These are phyloP conservation scores for Cladosporium velox DNA, from an alignment of 2,329 filamentous ascomycete species.

Conservation along the genomic window DNA sequence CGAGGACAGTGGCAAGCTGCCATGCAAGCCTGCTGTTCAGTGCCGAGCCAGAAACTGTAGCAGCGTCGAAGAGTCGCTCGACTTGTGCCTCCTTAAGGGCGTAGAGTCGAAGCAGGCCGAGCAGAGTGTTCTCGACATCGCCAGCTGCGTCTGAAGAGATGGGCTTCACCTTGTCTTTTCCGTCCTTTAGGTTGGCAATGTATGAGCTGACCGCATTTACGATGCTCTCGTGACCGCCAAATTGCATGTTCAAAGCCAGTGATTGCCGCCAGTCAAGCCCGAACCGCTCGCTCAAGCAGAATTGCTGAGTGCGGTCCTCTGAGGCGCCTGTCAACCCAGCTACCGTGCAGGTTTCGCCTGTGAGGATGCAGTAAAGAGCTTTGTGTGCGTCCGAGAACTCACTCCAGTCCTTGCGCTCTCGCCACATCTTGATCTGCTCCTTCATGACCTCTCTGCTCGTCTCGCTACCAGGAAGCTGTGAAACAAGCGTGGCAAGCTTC, in stretches of 20 bases:
- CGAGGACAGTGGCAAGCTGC: slow-evolving; percentile 70
- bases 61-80: slow-evolving; percentile 72
- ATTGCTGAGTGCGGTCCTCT: slow-evolving; percentile 79
- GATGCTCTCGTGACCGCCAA: slow-evolving; percentile 69
- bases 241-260: slow-evolving; percentile 90
- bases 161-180: slow-evolving; percentile 68
- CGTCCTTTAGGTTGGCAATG: slow-evolving; percentile 69
- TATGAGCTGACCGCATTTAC: slow-evolving; percentile 73
- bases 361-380: slow-evolving; percentile 83
- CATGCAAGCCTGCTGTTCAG: slow-evolving; percentile 77
- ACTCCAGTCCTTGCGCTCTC: slow-evolving; percentile 75
- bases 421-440: slow-evolving; percentile 82
- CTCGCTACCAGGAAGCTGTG: slow-evolving; percentile 76
- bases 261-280: slow-evolving; percentile 89
- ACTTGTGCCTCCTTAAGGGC: slow-evolving; percentile 46
- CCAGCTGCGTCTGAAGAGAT: slow-evolving; percentile 40
- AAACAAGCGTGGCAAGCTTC: slow-evolving; percentile 79
- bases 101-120: slow-evolving; percentile 76
- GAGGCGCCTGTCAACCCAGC: slow-evolving; percentile 74
- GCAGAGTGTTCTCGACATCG: slow-evolving; percentile 74
- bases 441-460: slow-evolving; percentile 72
- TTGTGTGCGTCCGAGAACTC: slow-evolving; percentile 85
- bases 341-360: slow-evolving; percentile 82
- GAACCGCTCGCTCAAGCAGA: slow-evolving; percentile 81
- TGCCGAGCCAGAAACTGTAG: slow-evolving; percentile 73